These are phyloP conservation scores for Backusella luteola DNA, from an alignment of 192 early-diverging fungal species.

Conservation along the genomic window DNA sequence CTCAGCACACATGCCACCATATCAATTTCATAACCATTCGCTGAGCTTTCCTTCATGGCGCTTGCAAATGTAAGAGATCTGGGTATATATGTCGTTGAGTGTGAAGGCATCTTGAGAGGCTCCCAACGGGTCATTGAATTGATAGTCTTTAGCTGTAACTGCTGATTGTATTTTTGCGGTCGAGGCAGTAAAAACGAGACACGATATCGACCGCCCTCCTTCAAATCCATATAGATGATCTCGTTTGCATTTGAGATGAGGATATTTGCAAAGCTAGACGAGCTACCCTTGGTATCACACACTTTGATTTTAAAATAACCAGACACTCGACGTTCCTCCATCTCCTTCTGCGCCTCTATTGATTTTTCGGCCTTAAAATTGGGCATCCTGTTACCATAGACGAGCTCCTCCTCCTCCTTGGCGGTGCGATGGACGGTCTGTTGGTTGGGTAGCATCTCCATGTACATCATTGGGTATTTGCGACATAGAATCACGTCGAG, in stretches of 20 bases:
- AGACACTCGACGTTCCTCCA: constrained; percentile 31
- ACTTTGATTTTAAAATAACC: constrained; percentile 46
- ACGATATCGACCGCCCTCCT: constrained; percentile 58
- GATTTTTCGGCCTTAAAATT: not conserved
- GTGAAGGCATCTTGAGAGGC: not conserved
- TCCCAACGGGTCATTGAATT: constrained; percentile 23
- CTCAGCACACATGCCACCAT: constrained; percentile 44
- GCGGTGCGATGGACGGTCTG: constrained; percentile 38
- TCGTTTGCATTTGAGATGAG: constrained; percentile 50
- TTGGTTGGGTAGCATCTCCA: constrained; percentile 51
- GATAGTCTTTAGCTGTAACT: constrained; percentile 9
- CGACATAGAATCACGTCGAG: constrained; percentile 61
- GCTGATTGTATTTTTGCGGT: not conserved
- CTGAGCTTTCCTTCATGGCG: constrained; percentile 16
- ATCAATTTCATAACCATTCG: constrained; percentile 41
- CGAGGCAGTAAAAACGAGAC: constrained; percentile 29
- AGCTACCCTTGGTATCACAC: constrained; percentile 30
- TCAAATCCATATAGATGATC: constrained; percentile 28
- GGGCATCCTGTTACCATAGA: not conserved
- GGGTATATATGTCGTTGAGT: not conserved
- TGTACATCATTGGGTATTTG: constrained; percentile 50
- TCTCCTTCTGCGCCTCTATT: not conserved
- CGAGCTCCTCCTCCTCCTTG: constrained; percentile 50
- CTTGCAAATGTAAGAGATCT: constrained; percentile 15
- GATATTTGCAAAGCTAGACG: constrained; percentile 34